phyloP scores from a whole-genome alignment of 176 grass and related monocot genomes.

The Oryza nivara region DNA sequence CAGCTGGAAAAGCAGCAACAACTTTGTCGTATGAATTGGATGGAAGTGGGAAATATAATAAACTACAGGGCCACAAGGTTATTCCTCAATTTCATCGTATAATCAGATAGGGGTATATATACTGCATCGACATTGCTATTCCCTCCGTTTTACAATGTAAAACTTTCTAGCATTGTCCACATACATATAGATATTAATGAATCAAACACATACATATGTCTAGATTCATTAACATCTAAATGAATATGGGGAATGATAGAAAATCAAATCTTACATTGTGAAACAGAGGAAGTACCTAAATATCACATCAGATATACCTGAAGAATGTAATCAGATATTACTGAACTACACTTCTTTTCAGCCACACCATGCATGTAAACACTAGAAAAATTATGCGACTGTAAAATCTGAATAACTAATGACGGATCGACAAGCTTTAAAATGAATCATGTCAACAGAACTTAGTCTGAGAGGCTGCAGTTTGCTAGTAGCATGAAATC shows the following conservation, averaged over 20 bases:
- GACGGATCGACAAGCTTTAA: neutral
- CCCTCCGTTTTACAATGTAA: too few relatives aligned
- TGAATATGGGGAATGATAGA: too few relatives aligned
- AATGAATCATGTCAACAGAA: neutral
- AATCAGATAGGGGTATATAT: neutral
- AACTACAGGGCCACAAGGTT: neutral
- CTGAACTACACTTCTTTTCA: neutral
- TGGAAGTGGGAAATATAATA: neutral
- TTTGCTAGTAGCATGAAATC: neutral
- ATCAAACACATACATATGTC: too few relatives aligned
- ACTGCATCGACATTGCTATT: neutral
- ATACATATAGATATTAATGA: too few relatives aligned
- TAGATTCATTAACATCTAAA: too few relatives aligned
- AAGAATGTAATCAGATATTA: neutral
- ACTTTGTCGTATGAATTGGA: neutral
- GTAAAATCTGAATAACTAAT: conserved; percentile 13
- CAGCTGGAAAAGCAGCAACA: neutral
- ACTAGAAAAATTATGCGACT: neutral
- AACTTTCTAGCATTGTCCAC: too few relatives aligned
- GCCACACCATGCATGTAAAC: neutral
- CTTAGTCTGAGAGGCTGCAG: neutral
- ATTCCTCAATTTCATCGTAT: neutral
- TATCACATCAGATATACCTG: neutral
- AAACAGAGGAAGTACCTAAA: neutral
- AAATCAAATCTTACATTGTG: too few relatives aligned